Percentiles rank a stretch among this genome's conserved stretches.
Evolutionary conservation across 1,139 yeast genomes (phyloP).

Genomic region (Saccharomyces pastorianus): DNA sequence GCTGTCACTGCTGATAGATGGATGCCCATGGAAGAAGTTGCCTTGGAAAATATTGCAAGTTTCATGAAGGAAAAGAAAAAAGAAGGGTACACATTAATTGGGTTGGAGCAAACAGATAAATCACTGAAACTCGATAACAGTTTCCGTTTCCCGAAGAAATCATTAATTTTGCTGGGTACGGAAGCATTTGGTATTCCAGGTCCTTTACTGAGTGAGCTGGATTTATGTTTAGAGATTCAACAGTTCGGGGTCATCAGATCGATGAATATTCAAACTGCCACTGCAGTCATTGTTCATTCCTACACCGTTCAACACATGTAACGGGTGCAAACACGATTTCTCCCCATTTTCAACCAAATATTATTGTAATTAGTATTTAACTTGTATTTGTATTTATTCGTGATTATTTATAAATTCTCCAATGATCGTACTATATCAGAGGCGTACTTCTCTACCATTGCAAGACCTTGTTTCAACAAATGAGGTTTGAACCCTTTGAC

Average conservation of each 20-base stretch:
- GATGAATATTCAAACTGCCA: conserved; percentile 94
- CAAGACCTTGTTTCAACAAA: conserved; percentile 19
- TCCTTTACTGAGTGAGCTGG: conserved; percentile 69
- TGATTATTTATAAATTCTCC: conserved; percentile 5
- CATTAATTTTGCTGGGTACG: conserved; percentile 70
- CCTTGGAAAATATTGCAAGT: conserved; percentile 43
- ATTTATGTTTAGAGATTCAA: conserved; percentile 81
- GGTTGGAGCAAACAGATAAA: conserved; percentile 86
- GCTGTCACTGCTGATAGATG: conserved; percentile 92
- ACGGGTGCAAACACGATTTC: not conserved
- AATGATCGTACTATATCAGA: conserved; percentile 25
- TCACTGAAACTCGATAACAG: conserved; percentile 60
- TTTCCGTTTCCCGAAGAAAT: conserved; percentile 67
- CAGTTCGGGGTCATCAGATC: conserved; percentile 89
- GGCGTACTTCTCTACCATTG: conserved; percentile 25
- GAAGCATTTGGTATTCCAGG: conserved; percentile 94
- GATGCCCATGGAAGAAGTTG: conserved; percentile 89
- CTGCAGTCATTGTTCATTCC: conserved; percentile 89
- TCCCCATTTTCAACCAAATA: conserved; percentile 20
- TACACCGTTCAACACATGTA: conserved; percentile 64
- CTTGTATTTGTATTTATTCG: not conserved
- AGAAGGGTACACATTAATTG: conserved; percentile 80
- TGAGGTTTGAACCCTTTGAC: conserved; percentile 24
- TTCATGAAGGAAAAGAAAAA: conserved; percentile 57
- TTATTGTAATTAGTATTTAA: conserved; percentile 12